Base-by-base conservation (phyloP, 306 rosid species). In the Cicer pinnatifidum region DNA sequence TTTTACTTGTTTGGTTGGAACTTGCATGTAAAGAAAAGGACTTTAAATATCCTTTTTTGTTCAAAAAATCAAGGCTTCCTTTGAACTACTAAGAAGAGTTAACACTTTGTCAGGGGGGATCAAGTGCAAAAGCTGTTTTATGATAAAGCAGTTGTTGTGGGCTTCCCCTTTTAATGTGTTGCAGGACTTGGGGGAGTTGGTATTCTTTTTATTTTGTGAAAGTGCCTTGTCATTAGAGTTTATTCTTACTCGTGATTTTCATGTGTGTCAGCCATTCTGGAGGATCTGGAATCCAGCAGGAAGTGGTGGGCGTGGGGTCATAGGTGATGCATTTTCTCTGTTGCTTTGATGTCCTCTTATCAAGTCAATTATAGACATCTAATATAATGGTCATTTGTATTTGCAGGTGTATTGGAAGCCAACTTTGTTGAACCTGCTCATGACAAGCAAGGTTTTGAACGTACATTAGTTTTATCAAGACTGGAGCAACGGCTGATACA, bases 401-500 rank as follows among this genome's bases (percentile, higher is more conserved):
- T 59, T 53, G 71, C 85, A 95, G 99, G 99, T 67, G 92, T 95
- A 1, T 81, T 95, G 84, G 99, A 95, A 90, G 99, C 99, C 40
- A 95, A 91, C 81, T 95, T 95, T 80, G 97, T 95, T 73, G 99
- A 91, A 83, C 99, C 99, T 16, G 99, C 99, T 50, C 99, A 95
- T 77, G 97, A 95, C 81, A 95, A 95, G 85, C 99, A 91, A 81
- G 97, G 99, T 52, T 95, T 95, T 88, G 99, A 95, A 90, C 97
- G 99, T 17, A 95, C 99, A 44, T 86, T 86, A 56, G 96, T 90
- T 70, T 85, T 95, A 63, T 78, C 96, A 11, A 90, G 97, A 84
- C 90, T 95, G 60, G 99, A 95, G 85, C 56, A 86, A 41, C 82
- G 84, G 38, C 75, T 95, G 48, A 9, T 90, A 68, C 90, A 87